Evolutionary conservation across 371 early-diverging fungal genomes (phyloP), one percentile per base, ranked within the genome.

Genomic region (Catenaria anguillulae): DNA sequence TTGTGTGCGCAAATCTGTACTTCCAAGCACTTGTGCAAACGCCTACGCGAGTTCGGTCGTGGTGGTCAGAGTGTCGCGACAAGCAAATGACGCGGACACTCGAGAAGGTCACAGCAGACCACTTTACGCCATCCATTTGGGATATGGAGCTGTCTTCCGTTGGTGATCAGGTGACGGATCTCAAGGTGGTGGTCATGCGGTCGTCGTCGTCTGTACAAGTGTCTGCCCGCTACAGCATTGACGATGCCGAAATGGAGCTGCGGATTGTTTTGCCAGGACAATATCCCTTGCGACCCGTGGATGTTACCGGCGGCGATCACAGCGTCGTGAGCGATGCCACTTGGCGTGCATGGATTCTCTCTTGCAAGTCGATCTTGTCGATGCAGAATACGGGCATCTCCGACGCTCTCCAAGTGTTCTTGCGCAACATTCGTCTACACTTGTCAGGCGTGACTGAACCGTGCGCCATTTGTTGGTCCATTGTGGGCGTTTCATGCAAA

Each of bases 401-500:
- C 46, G 90, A 89, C 66, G 91, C 89, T 0, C 70, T 94, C 46
- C 75, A 77, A 2, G 70, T 90, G 66, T 87, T 89, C 65, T 77
- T 86, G 56, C 83, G 84, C 60, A 94, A 93, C 65, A 80, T 90
- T 31, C 76, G 78, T n/a, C 70, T 89, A 56, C 95, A 93, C 68
- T 93, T 94, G 69, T 85, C 85, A 36, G 97, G 93, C 10, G 85
- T 92, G 24, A 93, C 89, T 65, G 94, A 94, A 67, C 40, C 40
- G 40, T 95, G 96, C 70, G 84, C 92, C 1, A 94, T 95, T 65
- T 97, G 97, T 71, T 97, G 95, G 69, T 91, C 91, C 19, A 85
- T 94, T 52, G 86, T 97, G 55, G 87, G 92, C 58, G 79, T 84
- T 4, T 77, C 85, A 64, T 94, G 92, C 73, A 79, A 86, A 60